phyloP scores from a whole-genome alignment of 2,329 filamentous ascomycete genomes.

The Fusarium brachygibbosum region DNA sequence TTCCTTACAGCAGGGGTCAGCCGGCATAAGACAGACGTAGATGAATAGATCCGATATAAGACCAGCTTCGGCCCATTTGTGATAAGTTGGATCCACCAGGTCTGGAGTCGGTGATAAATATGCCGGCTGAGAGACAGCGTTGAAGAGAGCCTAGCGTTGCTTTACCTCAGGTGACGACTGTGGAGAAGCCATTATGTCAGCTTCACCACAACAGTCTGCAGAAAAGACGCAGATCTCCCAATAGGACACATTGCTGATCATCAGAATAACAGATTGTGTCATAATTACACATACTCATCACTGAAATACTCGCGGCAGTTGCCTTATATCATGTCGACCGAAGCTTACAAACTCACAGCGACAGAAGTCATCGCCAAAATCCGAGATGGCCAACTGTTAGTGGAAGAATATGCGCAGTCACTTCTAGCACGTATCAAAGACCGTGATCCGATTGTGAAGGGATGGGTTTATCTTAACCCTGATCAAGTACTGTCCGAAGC shows the following conservation, averaged over 20 bases:
- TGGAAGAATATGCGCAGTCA: slow-evolving; percentile 38
- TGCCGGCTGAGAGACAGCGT: neutral
- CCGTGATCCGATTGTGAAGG: slow-evolving; percentile 6
- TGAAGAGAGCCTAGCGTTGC: neutral
- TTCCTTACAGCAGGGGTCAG: neutral
- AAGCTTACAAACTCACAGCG: slow-evolving; percentile 14
- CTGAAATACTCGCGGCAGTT: rapidly evolving
- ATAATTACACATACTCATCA: neutral
- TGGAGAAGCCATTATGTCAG: slow-evolving; percentile 18
- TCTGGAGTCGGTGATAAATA: neutral
- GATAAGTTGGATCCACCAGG: neutral
- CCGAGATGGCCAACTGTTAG: slow-evolving; percentile 13
- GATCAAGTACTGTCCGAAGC: slow-evolving; percentile 13
- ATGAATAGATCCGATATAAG: neutral
- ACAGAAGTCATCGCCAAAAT: neutral
- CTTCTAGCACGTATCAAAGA: slow-evolving; percentile 22
- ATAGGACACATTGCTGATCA: neutral
- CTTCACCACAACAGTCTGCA: neutral
- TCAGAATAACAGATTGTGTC: too few relatives aligned
- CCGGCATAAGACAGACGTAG: neutral
- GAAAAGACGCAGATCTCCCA: neutral
- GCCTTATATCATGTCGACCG: neutral
- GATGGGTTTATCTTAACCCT: slow-evolving; percentile 14
- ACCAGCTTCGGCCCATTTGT: neutral
- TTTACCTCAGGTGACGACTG: neutral